These are phyloP conservation scores for Cytidiella melzeri DNA, from an alignment of 768 basidiomycete genomes.

Conservation along the genomic window DNA sequence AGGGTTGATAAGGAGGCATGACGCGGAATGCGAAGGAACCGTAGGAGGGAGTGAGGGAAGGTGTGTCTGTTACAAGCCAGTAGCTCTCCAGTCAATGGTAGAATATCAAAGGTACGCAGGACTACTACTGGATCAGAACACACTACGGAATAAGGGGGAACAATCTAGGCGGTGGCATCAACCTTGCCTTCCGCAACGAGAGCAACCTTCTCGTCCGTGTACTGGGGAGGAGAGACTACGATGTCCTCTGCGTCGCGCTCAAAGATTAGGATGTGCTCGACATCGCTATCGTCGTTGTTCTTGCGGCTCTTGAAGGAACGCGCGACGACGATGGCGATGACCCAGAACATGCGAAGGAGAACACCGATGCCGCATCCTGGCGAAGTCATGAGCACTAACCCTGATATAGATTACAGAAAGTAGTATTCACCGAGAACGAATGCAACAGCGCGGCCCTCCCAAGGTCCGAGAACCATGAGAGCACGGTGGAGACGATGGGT, in stretches of 20 bases:
- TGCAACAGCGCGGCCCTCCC: slow-evolving; percentile 79
- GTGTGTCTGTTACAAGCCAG: too few species aligned
- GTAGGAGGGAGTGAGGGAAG: too few species aligned
- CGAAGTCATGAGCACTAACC: not conserved
- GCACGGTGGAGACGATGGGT: slow-evolving; percentile 55
- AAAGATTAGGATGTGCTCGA: slow-evolving; percentile 32
- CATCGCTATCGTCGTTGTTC: slow-evolving; percentile 36
- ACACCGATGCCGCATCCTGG: slow-evolving; percentile 82
- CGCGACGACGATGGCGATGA: slow-evolving; percentile 53
- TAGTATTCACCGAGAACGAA: slow-evolving; percentile 64
- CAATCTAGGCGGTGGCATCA: slow-evolving; percentile 7
- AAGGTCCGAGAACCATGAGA: slow-evolving; percentile 64
- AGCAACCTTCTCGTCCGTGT: slow-evolving; percentile 50
- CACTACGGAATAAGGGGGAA: too few species aligned
- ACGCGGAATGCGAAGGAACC: too few species aligned
- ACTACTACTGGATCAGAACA: too few species aligned
- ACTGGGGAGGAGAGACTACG: slow-evolving; percentile 49
- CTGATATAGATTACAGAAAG: not conserved
- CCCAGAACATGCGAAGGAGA: slow-evolving; percentile 75
- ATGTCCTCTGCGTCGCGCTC: slow-evolving; percentile 43
- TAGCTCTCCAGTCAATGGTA: too few species aligned
- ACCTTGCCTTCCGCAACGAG: slow-evolving; percentile 9
- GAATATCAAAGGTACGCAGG: too few species aligned
- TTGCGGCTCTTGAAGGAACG: slow-evolving; percentile 43
- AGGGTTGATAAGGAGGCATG: too few species aligned